These are phyloP conservation scores for Diaporthe citri DNA, from an alignment of 2,329 filamentous ascomycete species.

Conservation along the genomic window DNA sequence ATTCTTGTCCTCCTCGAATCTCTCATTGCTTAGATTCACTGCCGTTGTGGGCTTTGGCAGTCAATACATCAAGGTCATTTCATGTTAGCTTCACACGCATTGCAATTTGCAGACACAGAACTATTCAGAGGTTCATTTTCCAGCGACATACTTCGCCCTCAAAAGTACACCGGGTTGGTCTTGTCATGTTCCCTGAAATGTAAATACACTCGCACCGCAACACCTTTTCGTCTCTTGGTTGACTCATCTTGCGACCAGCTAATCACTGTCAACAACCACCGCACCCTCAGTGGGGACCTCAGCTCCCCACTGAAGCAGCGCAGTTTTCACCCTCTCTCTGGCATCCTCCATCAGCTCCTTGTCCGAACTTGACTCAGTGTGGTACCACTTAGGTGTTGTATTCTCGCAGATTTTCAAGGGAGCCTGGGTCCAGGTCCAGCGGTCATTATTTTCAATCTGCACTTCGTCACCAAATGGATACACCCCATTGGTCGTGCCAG, in stretches of 20 bases:
- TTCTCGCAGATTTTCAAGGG: neutral
- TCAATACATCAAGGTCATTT: no score
- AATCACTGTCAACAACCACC: neutral
- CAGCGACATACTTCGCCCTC: no score
- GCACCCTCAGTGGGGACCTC: no score
- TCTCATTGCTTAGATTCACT: no score
- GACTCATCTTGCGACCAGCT: neutral
- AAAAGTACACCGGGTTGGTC: no score
- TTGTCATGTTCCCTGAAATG: no score
- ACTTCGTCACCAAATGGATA: neutral
- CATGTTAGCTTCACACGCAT: no score
- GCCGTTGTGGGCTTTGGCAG: no score
- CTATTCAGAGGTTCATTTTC: no score
- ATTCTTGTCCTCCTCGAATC: no score
- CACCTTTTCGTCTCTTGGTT: no score
- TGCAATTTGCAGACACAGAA: neutral
- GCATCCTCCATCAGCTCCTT: neutral
- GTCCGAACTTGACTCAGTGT: neutral
- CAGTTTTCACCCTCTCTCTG: neutral
- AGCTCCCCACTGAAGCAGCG: neutral
- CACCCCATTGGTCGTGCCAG: neutral
- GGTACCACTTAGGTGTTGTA: neutral
- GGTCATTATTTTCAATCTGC: neutral
- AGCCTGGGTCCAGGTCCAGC: neutral
- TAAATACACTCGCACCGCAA: no score